A percentile compares a stretch with the other conserved stretches of the same genome.
phyloP scores from a whole-genome alignment of 2,329 filamentous ascomycete genomes.

The Paecilomyces sp. region DNA sequence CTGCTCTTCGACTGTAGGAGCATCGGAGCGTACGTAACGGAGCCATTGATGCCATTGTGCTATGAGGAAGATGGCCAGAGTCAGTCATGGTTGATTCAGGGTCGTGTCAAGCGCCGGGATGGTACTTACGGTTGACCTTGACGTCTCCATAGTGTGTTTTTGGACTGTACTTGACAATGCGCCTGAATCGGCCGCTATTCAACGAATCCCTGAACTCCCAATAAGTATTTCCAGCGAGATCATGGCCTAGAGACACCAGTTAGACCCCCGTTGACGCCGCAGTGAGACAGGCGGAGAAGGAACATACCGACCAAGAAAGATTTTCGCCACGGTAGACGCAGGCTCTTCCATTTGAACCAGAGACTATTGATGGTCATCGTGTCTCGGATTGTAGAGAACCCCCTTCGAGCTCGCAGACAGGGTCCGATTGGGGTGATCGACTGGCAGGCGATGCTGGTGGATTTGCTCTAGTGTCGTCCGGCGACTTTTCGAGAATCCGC shows the following conservation, averaged over 20 bases:
- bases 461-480: background rate
- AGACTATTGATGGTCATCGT: slow-evolving; percentile 39
- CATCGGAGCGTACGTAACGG: slow-evolving; percentile 50
- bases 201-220: slow-evolving; percentile 59
- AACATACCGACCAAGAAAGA: slow-evolving; percentile 50
- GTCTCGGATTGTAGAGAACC: slow-evolving; percentile 5
- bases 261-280: background rate
- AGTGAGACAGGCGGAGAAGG: background rate
- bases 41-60: slow-evolving; percentile 65
- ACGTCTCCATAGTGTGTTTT: slow-evolving; percentile 53
- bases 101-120: background rate
- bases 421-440: slow-evolving; percentile 2
- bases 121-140: slow-evolving; percentile 48
- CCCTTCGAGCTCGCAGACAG: background rate
- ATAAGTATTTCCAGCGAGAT: slow-evolving; percentile 58
- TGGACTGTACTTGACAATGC: slow-evolving; percentile 51
- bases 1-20: slow-evolving; percentile 54
- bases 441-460: background rate
- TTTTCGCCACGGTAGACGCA: slow-evolving; percentile 56
- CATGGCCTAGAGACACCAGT: slow-evolving; percentile 40
- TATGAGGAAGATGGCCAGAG: slow-evolving; percentile 21
- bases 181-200: slow-evolving; percentile 46
- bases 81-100: background rate
- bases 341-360: slow-evolving; percentile 58
- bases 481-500: slow-evolving; percentile 4